Percentiles rank a stretch among this genome's conserved stretches.
These are phyloP conservation scores for Paraurostyla sp. DNA, from an alignment of 73 alveolate species.

Conservation along the genomic window DNA sequence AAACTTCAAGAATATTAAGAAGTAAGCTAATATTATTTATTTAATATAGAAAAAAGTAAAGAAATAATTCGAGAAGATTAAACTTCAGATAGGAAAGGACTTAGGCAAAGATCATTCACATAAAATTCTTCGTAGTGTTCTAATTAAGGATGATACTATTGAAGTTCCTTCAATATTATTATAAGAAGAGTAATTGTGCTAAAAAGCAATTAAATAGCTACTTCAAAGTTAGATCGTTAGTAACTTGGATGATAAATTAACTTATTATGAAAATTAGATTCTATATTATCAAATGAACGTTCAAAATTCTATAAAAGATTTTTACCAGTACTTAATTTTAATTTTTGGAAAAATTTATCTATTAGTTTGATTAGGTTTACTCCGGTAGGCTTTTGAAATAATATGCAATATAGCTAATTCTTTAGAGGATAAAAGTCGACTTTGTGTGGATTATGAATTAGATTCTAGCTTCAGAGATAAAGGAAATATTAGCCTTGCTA, in stretches of 20 bases:
- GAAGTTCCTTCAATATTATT: background rate
- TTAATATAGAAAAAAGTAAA: background rate
- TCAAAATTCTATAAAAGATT: background rate
- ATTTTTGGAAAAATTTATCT: background rate
- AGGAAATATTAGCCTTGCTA: background rate
- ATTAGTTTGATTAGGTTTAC: background rate
- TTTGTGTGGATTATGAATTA: background rate
- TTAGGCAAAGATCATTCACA: background rate
- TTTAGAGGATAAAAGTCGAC: background rate
- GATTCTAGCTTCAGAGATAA: background rate
- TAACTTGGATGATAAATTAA: background rate
- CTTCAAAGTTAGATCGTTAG: background rate
- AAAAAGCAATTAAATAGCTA: background rate
- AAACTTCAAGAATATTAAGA: background rate
- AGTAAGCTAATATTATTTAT: background rate
- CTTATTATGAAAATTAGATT: background rate
- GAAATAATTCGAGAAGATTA: background rate
- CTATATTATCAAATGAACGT: background rate
- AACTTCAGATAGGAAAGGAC: background rate
- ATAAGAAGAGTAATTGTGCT: background rate
- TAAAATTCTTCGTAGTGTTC: background rate
- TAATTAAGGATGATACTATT: background rate
- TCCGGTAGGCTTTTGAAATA: background rate
- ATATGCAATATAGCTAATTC: background rate
- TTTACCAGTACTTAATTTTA: background rate